Base-by-base conservation (phyloP, 306 rosid genomes). In the Malus fusca region DNA sequence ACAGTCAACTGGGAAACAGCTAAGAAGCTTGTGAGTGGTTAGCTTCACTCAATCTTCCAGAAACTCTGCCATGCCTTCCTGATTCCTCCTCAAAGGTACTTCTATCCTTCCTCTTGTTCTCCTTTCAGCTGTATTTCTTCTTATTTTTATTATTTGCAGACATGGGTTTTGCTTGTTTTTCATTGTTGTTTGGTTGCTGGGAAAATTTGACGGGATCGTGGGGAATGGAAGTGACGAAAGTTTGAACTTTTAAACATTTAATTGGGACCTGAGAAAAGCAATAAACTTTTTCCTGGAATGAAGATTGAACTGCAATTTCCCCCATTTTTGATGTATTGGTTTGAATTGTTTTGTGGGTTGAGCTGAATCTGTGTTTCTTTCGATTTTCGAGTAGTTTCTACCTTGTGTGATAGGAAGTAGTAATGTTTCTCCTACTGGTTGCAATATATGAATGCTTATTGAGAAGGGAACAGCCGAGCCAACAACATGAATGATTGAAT, bases 31-130 rank as follows among this genome's bases (percentile, higher is more conserved):
- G 31, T 15, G 12, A 13, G 42, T 6, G 5, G 22, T 17, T 3
- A 15, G 21, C 77, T 42, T 42, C 8, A 25, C 17, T 23, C 40
- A 58, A 44, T 72, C 28, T 12, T 35, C 52, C 53, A 8, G 26
- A 72, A 35, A 26, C 55, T 4, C 22, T 22, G 10, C 75, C 26
- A 14, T 55, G 18, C 11, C 40, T 22, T 58, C 23, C 55, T 37
- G 67, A 59, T 73, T 73, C 51, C 35, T 73, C 77, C 63, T 46
- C 14, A 11, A 60, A 73, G 77, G 77, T 43, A 11, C 44, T 60
- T 73, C 40, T 52, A 14, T 61, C 42, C 68, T 23, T 73, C 66
- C 26, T 23, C 43, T 64, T 26, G 19, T 61, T 61, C 35, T 51
- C 55, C 55, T 51, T 51, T 51, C 21, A 18, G 43, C 12, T 31